Conservation (phyloP, 768 basidiomycete genomes). For the Pulveroboletus frians region DNA sequence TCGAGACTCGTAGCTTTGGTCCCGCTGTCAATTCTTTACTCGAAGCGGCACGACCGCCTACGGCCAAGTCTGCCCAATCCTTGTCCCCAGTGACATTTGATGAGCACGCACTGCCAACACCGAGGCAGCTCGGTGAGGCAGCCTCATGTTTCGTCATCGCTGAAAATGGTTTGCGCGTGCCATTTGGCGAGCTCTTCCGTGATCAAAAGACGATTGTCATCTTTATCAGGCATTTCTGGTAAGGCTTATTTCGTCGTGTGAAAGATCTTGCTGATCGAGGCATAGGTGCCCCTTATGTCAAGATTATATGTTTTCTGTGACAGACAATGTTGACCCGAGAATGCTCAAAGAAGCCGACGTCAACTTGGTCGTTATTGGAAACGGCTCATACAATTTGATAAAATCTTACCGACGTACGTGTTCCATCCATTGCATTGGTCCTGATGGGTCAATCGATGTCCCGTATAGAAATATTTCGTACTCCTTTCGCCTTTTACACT, state of each 20-base stretch:
- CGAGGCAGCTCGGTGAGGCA: constrained; percentile 54
- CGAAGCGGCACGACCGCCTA: constrained; percentile 13
- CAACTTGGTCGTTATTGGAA: constrained; percentile 69
- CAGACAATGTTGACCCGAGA: constrained; percentile 42
- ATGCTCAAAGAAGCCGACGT: constrained; percentile 46
- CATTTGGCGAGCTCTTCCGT: constrained; percentile 64
- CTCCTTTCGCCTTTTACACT: constrained; percentile 72
- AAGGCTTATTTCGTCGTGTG: constrained; percentile 8
- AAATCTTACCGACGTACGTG: constrained; percentile 61
- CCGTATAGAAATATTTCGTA: constrained; percentile 58
- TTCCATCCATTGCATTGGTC: constrained; percentile 1
- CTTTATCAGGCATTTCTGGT: constrained; percentile 88
- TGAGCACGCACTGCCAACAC: constrained; percentile 49
- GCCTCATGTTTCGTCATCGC: constrained; percentile 59
- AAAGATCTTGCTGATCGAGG: constrained; percentile 1
- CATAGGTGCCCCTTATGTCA: constrained; percentile 74
- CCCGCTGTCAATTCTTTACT: neutral
- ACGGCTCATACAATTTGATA: constrained; percentile 74
- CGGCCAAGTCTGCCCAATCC: constrained; percentile 12
- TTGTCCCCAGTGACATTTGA: constrained; percentile 24
- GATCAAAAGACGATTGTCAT: constrained; percentile 62
- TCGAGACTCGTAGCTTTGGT: constrained; percentile 12
- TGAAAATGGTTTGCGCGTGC: constrained; percentile 59
- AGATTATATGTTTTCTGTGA: constrained; percentile 77
- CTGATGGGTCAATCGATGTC: neutral